Conservation (phyloP, 2,329 filamentous ascomycete genomes). For the Cryoendolithus antarcticus region DNA sequence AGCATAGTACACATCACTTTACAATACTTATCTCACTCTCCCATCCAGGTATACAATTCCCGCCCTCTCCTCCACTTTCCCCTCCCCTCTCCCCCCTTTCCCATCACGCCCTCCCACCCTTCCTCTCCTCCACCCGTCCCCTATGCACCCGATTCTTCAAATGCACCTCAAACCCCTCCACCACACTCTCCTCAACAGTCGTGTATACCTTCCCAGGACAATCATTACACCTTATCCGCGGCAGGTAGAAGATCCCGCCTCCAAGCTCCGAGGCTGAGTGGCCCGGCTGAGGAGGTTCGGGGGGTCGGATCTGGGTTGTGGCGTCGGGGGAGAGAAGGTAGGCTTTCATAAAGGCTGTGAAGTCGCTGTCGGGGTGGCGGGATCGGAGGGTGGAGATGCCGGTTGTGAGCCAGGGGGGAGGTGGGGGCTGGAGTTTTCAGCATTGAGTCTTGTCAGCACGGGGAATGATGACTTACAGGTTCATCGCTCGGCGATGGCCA, state of each 20-base stretch:
- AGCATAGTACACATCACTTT: too few relatives aligned
- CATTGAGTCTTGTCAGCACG: slow-evolving; percentile 1
- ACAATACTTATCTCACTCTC: too few relatives aligned
- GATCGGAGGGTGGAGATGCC: slow-evolving; percentile 61
- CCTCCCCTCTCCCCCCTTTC: background rate
- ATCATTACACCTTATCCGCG: slow-evolving; percentile 81
- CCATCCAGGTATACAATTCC: too few relatives aligned
- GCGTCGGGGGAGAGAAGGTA: slow-evolving; percentile 65
- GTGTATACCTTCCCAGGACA: slow-evolving; percentile 93
- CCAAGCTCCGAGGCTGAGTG: slow-evolving; percentile 44
- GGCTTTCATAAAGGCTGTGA: slow-evolving; percentile 87
- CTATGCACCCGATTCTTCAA: slow-evolving; percentile 67
- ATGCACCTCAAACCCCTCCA: slow-evolving; percentile 87
- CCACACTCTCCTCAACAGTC: slow-evolving; percentile 70
- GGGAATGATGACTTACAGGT: slow-evolving; percentile 42
- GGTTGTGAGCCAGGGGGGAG: slow-evolving; percentile 68
- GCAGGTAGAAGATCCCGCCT: slow-evolving; percentile 70
- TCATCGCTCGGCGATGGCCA: slow-evolving; percentile 47
- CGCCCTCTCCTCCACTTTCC: too few relatives aligned
- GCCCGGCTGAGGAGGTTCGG: slow-evolving; percentile 21
- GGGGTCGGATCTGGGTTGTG: slow-evolving; percentile 30
- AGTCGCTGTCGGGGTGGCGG: slow-evolving; percentile 65
- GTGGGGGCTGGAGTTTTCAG: slow-evolving; percentile 50
- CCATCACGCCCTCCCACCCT: slow-evolving; percentile 2
- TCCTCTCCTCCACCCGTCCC: slow-evolving; percentile 13